phyloP scores from a whole-genome alignment of 2,329 filamentous ascomycete genomes.

The Didymella lethalis region DNA sequence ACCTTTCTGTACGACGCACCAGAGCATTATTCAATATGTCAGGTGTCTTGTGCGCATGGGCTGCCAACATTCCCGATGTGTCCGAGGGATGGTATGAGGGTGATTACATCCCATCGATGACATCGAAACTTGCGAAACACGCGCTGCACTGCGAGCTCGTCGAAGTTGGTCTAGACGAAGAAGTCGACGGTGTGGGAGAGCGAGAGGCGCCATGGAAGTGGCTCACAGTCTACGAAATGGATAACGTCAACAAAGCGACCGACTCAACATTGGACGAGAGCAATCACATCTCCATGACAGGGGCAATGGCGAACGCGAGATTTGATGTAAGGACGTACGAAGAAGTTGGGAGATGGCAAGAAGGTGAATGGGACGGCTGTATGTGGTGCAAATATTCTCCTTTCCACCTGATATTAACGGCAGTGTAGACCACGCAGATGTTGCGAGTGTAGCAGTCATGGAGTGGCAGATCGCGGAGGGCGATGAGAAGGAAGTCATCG shows the following conservation, averaged over 20 bases:
- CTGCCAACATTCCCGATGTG: constrained; percentile 24
- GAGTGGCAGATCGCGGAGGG: constrained; percentile 19
- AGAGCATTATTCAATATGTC: constrained; percentile 20
- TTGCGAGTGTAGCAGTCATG: constrained; percentile 24
- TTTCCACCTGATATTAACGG: neutral
- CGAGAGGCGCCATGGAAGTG: constrained; percentile 22
- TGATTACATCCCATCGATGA: constrained; percentile 22
- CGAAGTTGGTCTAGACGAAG: constrained; percentile 9
- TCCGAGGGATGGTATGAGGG: constrained; percentile 28
- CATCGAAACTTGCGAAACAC: constrained; percentile 14
- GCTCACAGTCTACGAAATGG: constrained; percentile 23
- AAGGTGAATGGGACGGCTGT: constrained; percentile 21
- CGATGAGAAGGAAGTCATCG: constrained; percentile 16
- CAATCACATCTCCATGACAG: constrained; percentile 13
- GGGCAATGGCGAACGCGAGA: constrained; percentile 4
- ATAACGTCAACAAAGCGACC: constrained; percentile 2
- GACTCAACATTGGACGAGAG: constrained; percentile 3
- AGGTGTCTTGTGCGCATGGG: constrained; percentile 31
- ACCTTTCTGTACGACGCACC: neutral
- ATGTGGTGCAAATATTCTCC: neutral
- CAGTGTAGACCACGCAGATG: constrained; percentile 10
- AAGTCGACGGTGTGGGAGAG: constrained; percentile 14
- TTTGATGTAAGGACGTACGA: constrained; percentile 22
- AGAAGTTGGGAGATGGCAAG: constrained; percentile 19
- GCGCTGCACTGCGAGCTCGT: constrained; percentile 23